phyloP scores from a whole-genome alignment of 768 basidiomycete genomes.

The Boletus rufocinnamomeus region DNA sequence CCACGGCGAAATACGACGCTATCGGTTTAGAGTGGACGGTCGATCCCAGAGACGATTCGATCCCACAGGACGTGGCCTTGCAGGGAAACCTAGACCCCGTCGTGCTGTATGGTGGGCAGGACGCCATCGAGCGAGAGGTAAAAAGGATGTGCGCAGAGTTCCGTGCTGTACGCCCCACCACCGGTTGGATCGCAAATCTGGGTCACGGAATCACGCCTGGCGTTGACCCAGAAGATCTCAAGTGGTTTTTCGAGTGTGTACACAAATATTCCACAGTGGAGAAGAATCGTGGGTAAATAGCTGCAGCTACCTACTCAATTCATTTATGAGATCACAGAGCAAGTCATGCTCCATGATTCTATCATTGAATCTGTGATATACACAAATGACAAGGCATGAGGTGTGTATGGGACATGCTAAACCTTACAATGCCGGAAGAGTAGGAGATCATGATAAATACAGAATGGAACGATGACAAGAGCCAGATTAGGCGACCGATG shows the following conservation, averaged over 20 bases:
- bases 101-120: constrained; percentile 80
- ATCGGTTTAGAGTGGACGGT: constrained; percentile 92
- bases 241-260: constrained; percentile 89
- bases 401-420: constrained; percentile 23
- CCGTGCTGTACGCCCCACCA: constrained; percentile 46
- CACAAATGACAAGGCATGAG: constrained; percentile 21
- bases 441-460: constrained; percentile 34
- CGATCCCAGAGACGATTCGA: constrained; percentile 63
- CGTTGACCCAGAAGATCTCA: constrained; percentile 90
- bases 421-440: constrained; percentile 31
- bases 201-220: constrained; percentile 97
- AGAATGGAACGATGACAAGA: constrained; percentile 4
- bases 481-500: constrained; percentile 9
- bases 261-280: constrained; percentile 67
- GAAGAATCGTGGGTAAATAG: not conserved
- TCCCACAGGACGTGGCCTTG: constrained; percentile 63
- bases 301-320: not conserved
- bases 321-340: constrained; percentile 1
- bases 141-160: constrained; percentile 83
- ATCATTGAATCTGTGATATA: constrained; percentile 21
- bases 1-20: constrained; percentile 76
- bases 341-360: constrained; percentile 9
- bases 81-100: constrained; percentile 96
- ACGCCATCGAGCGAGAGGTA: constrained; percentile 85
- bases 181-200: constrained; percentile 95